A percentile compares a stretch with the other conserved stretches of the same genome.
These are phyloP conservation scores for Candida insectorum DNA, from an alignment of 805 yeast species.

Conservation along the genomic window DNA sequence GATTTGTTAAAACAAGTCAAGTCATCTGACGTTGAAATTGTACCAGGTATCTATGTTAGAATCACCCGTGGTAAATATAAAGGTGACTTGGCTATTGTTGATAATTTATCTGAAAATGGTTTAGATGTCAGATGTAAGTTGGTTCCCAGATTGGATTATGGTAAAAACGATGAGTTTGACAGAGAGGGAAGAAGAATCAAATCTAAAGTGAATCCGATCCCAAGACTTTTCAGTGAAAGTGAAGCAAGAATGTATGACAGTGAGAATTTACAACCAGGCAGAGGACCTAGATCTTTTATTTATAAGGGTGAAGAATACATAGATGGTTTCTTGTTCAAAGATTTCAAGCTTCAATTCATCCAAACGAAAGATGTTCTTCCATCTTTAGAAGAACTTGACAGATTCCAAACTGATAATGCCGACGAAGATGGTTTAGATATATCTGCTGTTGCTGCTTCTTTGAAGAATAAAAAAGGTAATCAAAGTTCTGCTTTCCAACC, in stretches of 20 bases:
- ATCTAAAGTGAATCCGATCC: conserved; percentile 73
- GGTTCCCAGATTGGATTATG: conserved; percentile 93
- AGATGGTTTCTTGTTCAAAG: conserved; percentile 85
- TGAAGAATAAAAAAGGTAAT: conserved; percentile 50
- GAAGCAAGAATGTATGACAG: conserved; percentile 87
- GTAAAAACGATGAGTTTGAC: conserved; percentile 56
- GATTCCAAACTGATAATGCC: conserved; percentile 68
- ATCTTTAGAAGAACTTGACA: conserved; percentile 79
- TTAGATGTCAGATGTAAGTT: conserved; percentile 90
- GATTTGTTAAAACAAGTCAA: conserved; percentile 87
- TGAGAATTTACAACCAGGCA: conserved; percentile 63
- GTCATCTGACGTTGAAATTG: conserved; percentile 80
- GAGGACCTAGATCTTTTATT: conserved; percentile 57
- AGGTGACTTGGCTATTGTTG: conserved; percentile 90
- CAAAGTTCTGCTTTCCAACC: conserved; percentile 62
- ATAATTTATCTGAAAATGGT: conserved; percentile 90
- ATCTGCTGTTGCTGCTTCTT: conserved; percentile 79
- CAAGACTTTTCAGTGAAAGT: conserved; percentile 79
- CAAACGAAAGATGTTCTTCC: conserved; percentile 85
- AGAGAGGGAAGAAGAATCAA: conserved; percentile 43
- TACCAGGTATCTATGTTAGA: conserved; percentile 91
- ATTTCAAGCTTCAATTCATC: conserved; percentile 77
- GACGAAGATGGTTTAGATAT: conserved; percentile 85
- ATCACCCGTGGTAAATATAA: conserved; percentile 87
- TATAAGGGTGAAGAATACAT: conserved; percentile 86